A percentile compares a stretch with the other conserved stretches of the same genome.
Conservation (phyloP, 2,329 filamentous ascomycete genomes). For the Cordyceps cicadae region DNA sequence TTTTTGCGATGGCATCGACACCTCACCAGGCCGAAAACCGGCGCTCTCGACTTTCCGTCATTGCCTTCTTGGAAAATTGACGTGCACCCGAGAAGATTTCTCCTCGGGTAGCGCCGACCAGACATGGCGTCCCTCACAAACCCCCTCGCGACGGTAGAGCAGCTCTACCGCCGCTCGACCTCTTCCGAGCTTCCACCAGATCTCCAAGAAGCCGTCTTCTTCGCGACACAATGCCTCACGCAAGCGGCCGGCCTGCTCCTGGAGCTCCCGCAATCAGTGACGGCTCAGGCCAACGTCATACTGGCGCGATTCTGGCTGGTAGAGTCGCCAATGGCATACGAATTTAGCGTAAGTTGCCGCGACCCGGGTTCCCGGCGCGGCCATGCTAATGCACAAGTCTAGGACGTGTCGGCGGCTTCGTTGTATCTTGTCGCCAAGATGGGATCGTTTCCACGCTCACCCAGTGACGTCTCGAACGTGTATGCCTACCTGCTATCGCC, state of each 20-base stretch:
- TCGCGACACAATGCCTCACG: constrained; percentile 62
- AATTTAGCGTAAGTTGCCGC: constrained; percentile 42
- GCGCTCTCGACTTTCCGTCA: background rate
- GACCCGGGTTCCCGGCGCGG: background rate
- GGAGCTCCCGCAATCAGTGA: constrained; percentile 74
- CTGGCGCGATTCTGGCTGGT: constrained; percentile 73
- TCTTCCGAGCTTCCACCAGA: constrained; percentile 55
- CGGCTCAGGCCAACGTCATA: constrained; percentile 76
- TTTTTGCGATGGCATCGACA: constrained; percentile 2
- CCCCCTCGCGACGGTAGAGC: constrained; percentile 61
- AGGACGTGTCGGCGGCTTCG: constrained; percentile 75
- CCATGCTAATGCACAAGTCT: constrained; percentile 8
- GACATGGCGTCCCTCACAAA: constrained; percentile 58
- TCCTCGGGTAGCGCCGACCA: background rate
- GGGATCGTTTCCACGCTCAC: constrained; percentile 65
- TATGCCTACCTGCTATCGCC: constrained; percentile 71
- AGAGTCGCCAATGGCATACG: constrained; percentile 46
- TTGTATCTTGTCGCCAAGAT: constrained; percentile 79
- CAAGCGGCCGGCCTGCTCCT: constrained; percentile 76
- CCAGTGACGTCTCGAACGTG: constrained; percentile 74
- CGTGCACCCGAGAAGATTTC: background rate
- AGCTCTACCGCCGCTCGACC: constrained; percentile 51
- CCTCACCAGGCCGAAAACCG: background rate
- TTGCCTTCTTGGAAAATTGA: background rate
- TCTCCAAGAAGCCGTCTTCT: constrained; percentile 64